phyloP scores from a whole-genome alignment of 169 alveolate species.

The Plasmodium cynomolgi region DNA sequence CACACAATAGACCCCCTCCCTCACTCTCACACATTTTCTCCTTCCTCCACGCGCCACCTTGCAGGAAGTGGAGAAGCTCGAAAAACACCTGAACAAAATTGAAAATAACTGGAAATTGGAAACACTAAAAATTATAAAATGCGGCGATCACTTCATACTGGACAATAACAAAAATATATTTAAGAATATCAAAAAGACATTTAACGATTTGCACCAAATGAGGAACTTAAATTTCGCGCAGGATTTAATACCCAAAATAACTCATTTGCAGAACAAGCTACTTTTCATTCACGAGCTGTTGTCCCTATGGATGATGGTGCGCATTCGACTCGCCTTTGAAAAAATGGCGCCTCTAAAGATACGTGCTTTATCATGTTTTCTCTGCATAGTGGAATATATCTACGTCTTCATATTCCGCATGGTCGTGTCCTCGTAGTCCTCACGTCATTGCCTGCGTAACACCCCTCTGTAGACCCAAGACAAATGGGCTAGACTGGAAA shows the following conservation, averaged over 20 bases:
- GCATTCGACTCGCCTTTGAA: background rate
- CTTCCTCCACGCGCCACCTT: background rate
- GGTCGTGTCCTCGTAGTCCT: background rate
- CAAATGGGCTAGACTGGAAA: slow-evolving; percentile 35
- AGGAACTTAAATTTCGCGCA: slow-evolving; percentile 62
- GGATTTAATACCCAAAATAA: slow-evolving; percentile 68
- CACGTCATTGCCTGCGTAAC: background rate
- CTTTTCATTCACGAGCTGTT: slow-evolving; percentile 49
- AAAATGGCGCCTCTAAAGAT: background rate
- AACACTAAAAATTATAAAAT: slow-evolving; percentile 57
- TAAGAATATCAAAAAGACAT: slow-evolving; percentile 64
- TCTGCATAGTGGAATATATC: background rate
- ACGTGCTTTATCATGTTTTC: background rate
- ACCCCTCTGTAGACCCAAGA: slow-evolving; percentile 21
- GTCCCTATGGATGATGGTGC: slow-evolving; percentile 42
- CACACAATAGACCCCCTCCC: background rate
- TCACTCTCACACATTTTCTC: background rate
- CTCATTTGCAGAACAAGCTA: slow-evolving; percentile 44
- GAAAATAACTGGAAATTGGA: slow-evolving; percentile 70
- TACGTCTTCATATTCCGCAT: background rate
- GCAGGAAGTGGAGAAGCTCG: slow-evolving; percentile 72
- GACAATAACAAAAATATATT: slow-evolving; percentile 52
- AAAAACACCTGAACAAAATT: slow-evolving; percentile 44
- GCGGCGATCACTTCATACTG: slow-evolving; percentile 33
- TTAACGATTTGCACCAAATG: slow-evolving; percentile 54